Percentiles rank a stretch among this genome's conserved stretches.
Evolutionary conservation across 345 rosid species (phyloP).

Genomic region (Moringa oleifera): DNA sequence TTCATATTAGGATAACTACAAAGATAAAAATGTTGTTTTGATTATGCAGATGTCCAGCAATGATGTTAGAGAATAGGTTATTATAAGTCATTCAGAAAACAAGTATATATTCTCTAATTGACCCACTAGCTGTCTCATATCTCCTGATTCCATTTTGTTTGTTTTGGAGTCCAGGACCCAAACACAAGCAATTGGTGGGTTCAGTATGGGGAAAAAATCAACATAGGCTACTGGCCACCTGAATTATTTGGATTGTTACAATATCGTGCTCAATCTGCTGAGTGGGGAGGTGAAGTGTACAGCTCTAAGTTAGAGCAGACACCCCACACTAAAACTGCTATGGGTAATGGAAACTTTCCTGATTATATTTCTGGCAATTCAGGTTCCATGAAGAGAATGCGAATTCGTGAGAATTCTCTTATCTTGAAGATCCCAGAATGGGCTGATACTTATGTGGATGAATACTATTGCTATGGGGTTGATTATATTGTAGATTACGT

Average conservation of each 20-base stretch:
- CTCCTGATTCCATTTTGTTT: neutral
- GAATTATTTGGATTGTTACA: slow-evolving; percentile 26
- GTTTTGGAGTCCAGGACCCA: slow-evolving; percentile 27
- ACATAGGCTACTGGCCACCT: slow-evolving; percentile 53
- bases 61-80: neutral
- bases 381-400: slow-evolving; percentile 35
- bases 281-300: slow-evolving; percentile 68
- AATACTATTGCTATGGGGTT: slow-evolving; percentile 36
- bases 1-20: neutral
- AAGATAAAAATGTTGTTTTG: no score
- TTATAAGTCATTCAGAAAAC: no score
- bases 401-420: slow-evolving; percentile 38
- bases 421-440: slow-evolving; percentile 38
- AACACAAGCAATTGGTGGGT: slow-evolving; percentile 49
- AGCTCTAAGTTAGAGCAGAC: slow-evolving; percentile 34
- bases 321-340: slow-evolving; percentile 47
- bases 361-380: slow-evolving; percentile 23
- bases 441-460: slow-evolving; percentile 29
- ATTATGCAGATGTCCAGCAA: neutral
- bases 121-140: neutral
- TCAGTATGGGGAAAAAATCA: slow-evolving; percentile 39
- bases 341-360: slow-evolving; percentile 52
- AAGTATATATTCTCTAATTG: no score
- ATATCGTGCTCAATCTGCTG: slow-evolving; percentile 29
- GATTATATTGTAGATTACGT: slow-evolving; percentile 30